Evolutionary conservation across 2,329 filamentous ascomycete species (phyloP).

Genomic region (Sclerotinia borealis): DNA sequence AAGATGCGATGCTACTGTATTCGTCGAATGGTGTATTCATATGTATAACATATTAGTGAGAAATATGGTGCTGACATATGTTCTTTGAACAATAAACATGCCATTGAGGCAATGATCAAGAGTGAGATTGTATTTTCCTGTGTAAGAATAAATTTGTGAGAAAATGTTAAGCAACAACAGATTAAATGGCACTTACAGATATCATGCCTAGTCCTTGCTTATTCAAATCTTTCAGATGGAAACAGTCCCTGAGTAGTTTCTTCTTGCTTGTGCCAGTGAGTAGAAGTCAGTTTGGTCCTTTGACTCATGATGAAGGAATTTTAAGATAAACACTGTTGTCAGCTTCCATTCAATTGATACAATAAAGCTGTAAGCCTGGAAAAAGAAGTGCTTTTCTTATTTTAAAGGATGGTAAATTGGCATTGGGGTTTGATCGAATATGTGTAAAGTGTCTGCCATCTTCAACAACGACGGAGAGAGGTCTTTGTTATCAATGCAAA

Average conservation of each 20-base stretch:
- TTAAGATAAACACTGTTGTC: neutral
- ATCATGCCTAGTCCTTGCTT: neutral
- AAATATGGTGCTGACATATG: neutral
- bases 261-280: neutral
- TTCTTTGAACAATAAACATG: neutral
- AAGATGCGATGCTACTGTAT: neutral
- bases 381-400: neutral
- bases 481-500: neutral
- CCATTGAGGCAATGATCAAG: neutral
- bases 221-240: neutral
- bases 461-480: neutral
- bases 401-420: neutral
- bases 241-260: neutral
- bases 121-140: neutral
- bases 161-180: neutral
- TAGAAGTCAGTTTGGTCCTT: neutral
- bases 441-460: neutral
- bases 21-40: neutral
- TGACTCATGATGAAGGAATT: neutral
- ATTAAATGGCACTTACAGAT: neutral
- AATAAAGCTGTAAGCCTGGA: neutral
- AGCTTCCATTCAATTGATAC: neutral
- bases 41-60: neutral
- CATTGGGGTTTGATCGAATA: neutral
- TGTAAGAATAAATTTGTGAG: neutral